Base-by-base conservation (phyloP, 805 yeast genomes). In the Zygoascus bituminiphila region DNA sequence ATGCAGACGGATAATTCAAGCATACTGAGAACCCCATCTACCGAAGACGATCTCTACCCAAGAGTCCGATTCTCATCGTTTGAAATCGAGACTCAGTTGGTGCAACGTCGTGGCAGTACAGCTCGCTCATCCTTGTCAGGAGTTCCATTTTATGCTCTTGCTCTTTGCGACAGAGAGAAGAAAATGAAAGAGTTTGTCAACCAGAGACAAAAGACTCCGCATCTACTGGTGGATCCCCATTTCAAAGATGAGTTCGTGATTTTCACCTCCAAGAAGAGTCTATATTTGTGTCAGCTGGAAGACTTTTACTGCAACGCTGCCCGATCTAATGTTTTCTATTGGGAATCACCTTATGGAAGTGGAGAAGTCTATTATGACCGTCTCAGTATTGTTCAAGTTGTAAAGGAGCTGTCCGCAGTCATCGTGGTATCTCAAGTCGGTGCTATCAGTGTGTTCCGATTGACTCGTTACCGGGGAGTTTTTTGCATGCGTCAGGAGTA, bases 251-350 rank as follows among this genome's bases (percentile, higher is more conserved):
- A 62, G 37, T 69, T 69, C 44, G 54, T 73, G 6, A 46, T 76
- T 7, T 68, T 71, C 1, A 71, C 82, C 0, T 75, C 82, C 0
- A 67, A 70, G 4, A 55, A 64, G 23, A 64, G 66, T 39, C 52
- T 74, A 12, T 80, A 75, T 0, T 57, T 79, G 22, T 73, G 76
- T 53, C 63, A 72, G 22, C 65, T 66, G 0, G 72, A 73, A 44
- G 65, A 70, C 9, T 62, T 79, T 20, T 66, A 73, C 31, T 76
- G 81, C 56, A 72, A 69, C 53, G 69, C 77, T 4, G 69, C 77
- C 1, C 71, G 78, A 0, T 61, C 68, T 3, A 59, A 67, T 20
- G 57, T 76, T 1, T 77, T 75, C 55, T 66, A 67, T 15, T 57
- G 69, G 52, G 57, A 58, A 37, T 58, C 55, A 7, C 49, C 47